Base-by-base conservation (phyloP, 1,284 basidiomycete species). In the Bondarzewia mesenterica region DNA sequence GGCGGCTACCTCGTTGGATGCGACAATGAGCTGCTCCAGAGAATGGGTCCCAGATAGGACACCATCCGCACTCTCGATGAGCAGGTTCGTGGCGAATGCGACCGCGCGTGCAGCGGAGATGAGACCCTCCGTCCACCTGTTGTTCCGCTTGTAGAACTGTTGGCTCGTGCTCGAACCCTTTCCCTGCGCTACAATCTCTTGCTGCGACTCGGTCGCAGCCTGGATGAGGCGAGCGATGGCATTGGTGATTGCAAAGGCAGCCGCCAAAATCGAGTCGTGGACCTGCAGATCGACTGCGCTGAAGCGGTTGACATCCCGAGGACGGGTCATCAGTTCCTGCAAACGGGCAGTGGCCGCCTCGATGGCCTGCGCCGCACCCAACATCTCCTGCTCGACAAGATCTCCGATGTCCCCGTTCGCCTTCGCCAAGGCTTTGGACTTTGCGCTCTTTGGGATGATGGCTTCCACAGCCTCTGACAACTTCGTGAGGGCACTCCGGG, bases 71-170 rank as follows among this genome's bases (percentile, higher is more conserved):
- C 87, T 89, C 68, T 99, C 95, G 66, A 99, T 99, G 50, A 99
- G 82, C 56, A 97, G 73, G 52, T 83, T 89, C n/a, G 96, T 99
- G 4, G 96, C 93, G 60, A 95, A 96, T 2, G 96, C 96, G 43
- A 99, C 96, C 5, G 96, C 83, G 66, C 96, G 96, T 26, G 96
- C 96, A 20, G 96, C 96, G 26, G 93, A 96, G 58, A 99, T 95
- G 55, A 99, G 84, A 57, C 96, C 96, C 67, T 99, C 96, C 16
- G 96, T 99, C 96, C 96, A 99, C 53, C 96, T 82, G 69, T 99
- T 98, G 82, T 99, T 97, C 54, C 89, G 85, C 75, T 99, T 99
- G 81, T 98, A 99, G 78, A 99, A 99, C 62, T 98, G 95, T 67
- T 96, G 93, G 18, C 75, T 82, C 21, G 92, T 82, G 64, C 84